Percentiles rank a stretch among this genome's conserved stretches.
phyloP scores from a whole-genome alignment of 495 filamentous ascomycete genomes.

The Daldinia concentrica region DNA sequence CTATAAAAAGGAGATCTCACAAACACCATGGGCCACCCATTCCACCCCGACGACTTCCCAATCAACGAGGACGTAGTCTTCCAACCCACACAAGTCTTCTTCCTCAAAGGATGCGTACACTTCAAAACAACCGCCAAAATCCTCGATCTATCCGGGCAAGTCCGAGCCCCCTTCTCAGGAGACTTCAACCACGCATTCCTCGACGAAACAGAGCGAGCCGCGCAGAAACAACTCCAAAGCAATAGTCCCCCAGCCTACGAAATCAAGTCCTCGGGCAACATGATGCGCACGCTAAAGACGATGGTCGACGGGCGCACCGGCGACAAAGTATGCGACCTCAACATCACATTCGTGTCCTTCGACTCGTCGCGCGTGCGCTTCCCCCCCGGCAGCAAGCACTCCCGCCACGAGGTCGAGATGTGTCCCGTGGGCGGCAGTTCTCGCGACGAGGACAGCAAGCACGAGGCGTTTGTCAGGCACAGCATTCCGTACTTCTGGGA shows the following conservation, averaged over 20 bases:
- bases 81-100: slow-evolving; percentile 35
- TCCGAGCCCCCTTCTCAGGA: slow-evolving; percentile 28
- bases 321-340: slow-evolving; percentile 42
- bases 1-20: neutral
- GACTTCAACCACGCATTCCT: slow-evolving; percentile 46
- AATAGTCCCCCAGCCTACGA: slow-evolving; percentile 24
- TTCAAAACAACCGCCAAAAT: slow-evolving; percentile 44
- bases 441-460: slow-evolving; percentile 30
- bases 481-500: slow-evolving; percentile 48
- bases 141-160: slow-evolving; percentile 29
- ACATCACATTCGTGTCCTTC: slow-evolving; percentile 48
- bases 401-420: slow-evolving; percentile 42
- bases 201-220: slow-evolving; percentile 32
- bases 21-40: slow-evolving; percentile 42
- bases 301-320: slow-evolving; percentile 31
- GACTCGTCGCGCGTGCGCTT: slow-evolving; percentile 40
- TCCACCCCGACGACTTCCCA: slow-evolving; percentile 48
- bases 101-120: slow-evolving; percentile 44
- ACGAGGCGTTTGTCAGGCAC: slow-evolving; percentile 45
- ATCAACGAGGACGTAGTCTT: slow-evolving; percentile 39
- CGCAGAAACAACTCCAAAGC: slow-evolving; percentile 6
- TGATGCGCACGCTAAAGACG: slow-evolving; percentile 48
- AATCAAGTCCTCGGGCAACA: slow-evolving; percentile 44
- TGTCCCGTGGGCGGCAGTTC: slow-evolving; percentile 42
- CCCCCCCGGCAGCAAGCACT: slow-evolving; percentile 37